A percentile compares a stretch with the other conserved stretches of the same genome.
phyloP scores from a whole-genome alignment of 768 basidiomycete species.

The Saitozyma podzolica region DNA sequence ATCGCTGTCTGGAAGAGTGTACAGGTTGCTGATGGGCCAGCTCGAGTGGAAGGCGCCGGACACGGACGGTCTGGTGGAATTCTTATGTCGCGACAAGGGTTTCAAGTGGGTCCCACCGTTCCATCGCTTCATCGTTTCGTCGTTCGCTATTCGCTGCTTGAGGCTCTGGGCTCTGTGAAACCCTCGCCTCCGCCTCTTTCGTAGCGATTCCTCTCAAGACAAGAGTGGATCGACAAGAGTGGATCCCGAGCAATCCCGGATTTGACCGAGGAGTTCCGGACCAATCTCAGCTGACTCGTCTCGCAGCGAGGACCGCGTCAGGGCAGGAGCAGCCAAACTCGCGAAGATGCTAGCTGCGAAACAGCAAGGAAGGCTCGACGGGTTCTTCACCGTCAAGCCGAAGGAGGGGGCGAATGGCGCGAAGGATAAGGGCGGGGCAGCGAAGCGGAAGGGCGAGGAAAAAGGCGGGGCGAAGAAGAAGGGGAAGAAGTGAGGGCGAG shows the following conservation, averaged over 20 bases:
- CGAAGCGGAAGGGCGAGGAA: conserved; percentile 60
- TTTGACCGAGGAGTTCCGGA: no score
- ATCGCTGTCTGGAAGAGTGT: no score
- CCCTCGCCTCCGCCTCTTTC: no score
- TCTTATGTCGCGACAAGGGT: conserved; percentile 90
- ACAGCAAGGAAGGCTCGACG: conserved; percentile 93
- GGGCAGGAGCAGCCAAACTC: conserved; percentile 91
- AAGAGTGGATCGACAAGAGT: no score
- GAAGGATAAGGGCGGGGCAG: conserved; percentile 35
- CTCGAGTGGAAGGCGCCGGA: conserved; percentile 94
- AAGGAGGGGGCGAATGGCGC: conserved; percentile 55
- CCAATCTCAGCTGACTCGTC: conserved; percentile 10
- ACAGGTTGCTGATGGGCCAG: conserved; percentile 54
- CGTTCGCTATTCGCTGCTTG: no score
- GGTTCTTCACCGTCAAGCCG: conserved; percentile 81
- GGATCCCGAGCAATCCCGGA: no score
- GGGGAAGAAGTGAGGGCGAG: conserved; percentile 38
- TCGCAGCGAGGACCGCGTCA: conserved; percentile 87
- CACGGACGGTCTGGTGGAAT: conserved; percentile 87
- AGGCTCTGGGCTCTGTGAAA: no score
- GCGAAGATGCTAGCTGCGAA: conserved; percentile 81
- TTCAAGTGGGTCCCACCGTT: conserved; percentile 71
- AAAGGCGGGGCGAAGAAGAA: conserved; percentile 53
- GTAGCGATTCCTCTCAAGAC: no score
- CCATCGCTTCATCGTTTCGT: no score